Evolutionary conservation across 805 yeast species (phyloP), one percentile per base, ranked within the genome.

Genomic region (Brettanomyces sp.): DNA sequence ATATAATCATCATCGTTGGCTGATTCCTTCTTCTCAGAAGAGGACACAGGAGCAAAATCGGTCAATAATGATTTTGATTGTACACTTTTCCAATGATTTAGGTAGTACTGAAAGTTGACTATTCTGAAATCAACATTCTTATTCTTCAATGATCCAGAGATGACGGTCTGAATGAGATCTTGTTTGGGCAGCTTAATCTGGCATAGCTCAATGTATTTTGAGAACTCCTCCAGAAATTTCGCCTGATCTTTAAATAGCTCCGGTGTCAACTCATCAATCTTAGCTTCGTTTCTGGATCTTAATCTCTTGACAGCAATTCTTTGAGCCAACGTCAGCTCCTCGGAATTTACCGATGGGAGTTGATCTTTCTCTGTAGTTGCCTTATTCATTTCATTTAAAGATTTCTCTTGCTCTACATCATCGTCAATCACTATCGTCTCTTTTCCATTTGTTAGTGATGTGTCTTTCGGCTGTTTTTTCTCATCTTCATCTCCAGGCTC

Each of bases 111-210:
- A 51, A 47, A 44, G 50, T 49, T 35, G 36, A 36, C 36, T 14
- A 47, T 23, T 18, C 36, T 37, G 6, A 14, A 28, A 36, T 46
- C 48, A 11, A 39, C 42, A 3, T 25, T 6, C 13, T 37, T 39
- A 2, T 36, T 13, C 4, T 46, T 23, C 8, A 39, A n/a, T 45
- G 67, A 23, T 33, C 42, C 74, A 1, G 73, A 64, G 49, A 69
- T 72, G 25, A 70, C 65, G 3, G 70, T 50, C 37, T 69, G 51
- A 21, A 70, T 56, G 50, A 72, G 64, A 43, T 69, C 68, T 48
- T 69, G 71, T 65, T 69, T 65, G 9, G 64, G 45, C 49, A 68
- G 52, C 1, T 74, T 69, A 6, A 71, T 59, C 35, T 67, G 76
- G 42, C 58, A 49, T 13, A 52, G 42, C 2, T 42, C 43, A 5